Conservation (phyloP, 2,329 filamentous ascomycete genomes). For the Ophiostoma sp. region DNA sequence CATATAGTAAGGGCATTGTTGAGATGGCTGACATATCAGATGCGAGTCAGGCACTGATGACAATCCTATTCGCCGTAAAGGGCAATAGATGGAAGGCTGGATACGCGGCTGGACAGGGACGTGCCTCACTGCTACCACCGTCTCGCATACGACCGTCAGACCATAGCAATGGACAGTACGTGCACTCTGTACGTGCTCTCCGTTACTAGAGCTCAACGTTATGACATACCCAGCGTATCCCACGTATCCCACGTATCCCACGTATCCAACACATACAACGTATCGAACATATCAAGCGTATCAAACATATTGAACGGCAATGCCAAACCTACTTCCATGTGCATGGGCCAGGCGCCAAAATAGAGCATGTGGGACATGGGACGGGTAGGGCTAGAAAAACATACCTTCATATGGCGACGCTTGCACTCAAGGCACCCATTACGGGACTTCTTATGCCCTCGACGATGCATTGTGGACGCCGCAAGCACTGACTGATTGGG, state of each 20-base stretch:
- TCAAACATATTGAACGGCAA: background rate
- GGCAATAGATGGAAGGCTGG: background rate
- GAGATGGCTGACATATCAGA: background rate
- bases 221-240: background rate
- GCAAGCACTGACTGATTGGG: background rate
- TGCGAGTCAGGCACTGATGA: background rate
- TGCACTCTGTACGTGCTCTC: no score
- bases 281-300: background rate
- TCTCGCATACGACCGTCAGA: background rate
- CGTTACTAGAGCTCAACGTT: background rate
- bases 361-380: background rate
- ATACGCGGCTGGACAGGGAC: conserved; percentile 6
- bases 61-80: background rate
- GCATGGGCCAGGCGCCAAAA: background rate
- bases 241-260: background rate
- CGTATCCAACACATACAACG: background rate
- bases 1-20: background rate
- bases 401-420: conserved; percentile 32
- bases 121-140: background rate
- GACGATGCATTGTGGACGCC: conserved; percentile 22
- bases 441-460: conserved; percentile 32
- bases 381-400: conserved; percentile 9
- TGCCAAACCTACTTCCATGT: background rate
- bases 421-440: conserved; percentile 34
- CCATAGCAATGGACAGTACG: background rate